Evolutionary conservation across 306 rosid genomes (phyloP).

Genomic region (Carpinus fangiana): DNA sequence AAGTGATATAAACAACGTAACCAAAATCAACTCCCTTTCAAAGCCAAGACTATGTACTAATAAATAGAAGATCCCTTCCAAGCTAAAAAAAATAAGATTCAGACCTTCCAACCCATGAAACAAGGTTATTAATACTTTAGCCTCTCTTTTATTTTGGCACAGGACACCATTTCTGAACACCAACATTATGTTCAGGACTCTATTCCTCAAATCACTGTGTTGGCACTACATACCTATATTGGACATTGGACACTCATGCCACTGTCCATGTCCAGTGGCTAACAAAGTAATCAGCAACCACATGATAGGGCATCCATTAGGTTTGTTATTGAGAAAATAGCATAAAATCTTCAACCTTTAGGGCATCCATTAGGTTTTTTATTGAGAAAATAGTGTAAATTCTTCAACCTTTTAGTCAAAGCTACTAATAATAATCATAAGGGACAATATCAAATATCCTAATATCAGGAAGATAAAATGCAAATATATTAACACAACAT

Average conservation of each 20-base stretch:
- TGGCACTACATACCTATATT: slow-evolving; percentile 14
- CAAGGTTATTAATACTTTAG: not conserved
- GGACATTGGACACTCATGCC: slow-evolving; percentile 1
- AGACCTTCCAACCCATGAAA: slow-evolving; percentile 1
- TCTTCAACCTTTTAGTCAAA: not conserved
- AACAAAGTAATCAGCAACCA: slow-evolving; percentile 3
- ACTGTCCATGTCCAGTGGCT: not conserved
- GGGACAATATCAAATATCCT: not conserved
- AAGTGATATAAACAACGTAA: slow-evolving; percentile 32
- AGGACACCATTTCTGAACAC: not conserved
- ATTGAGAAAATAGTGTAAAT: not conserved
- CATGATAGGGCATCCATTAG: not conserved
- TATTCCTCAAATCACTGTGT: not conserved
- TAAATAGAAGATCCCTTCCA: slow-evolving; percentile 33
- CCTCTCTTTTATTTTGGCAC: slow-evolving; percentile 1
- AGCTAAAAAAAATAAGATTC: slow-evolving; percentile 20
- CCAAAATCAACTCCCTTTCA: slow-evolving; percentile 28
- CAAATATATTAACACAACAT: not conserved
- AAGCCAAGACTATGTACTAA: slow-evolving; percentile 31
- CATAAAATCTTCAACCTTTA: not conserved
- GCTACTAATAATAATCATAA: not conserved
- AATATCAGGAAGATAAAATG: not conserved
- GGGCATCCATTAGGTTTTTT: not conserved
- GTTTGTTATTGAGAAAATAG: not conserved
- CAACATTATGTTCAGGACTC: slow-evolving; percentile 7